phyloP scores from a whole-genome alignment of 306 rosid species.

The Hippophae gyantsensis region DNA sequence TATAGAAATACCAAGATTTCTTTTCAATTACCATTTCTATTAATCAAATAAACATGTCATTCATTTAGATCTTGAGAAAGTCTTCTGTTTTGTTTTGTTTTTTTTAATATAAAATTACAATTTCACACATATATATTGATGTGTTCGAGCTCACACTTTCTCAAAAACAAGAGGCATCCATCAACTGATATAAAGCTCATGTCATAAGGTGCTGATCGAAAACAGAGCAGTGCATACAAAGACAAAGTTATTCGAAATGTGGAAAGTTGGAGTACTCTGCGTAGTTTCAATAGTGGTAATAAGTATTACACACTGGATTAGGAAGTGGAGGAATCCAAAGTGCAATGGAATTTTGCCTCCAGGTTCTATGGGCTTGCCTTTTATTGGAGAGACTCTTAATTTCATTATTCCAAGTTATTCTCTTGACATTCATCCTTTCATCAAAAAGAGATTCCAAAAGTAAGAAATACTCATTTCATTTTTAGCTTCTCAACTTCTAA shows the following conservation, averaged over 20 bases:
- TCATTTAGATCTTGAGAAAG: too few species aligned
- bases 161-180: not conserved
- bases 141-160: too few species aligned
- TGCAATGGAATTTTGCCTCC: conserved; percentile 29
- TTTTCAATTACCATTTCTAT: too few species aligned
- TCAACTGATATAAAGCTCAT: not conserved
- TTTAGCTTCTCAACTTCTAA: too few species aligned
- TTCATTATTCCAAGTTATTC: conserved; percentile 24
- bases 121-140: too few species aligned
- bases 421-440: conserved; percentile 32
- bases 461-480: not conserved
- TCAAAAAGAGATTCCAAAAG: conserved; percentile 32
- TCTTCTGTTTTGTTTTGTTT: too few species aligned
- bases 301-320: not conserved
- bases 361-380: conserved; percentile 35
- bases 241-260: too few species aligned
- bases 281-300: not conserved
- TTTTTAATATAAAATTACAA: too few species aligned
- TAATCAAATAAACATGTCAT: too few species aligned
- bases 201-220: too few species aligned
- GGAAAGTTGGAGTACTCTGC: not conserved
- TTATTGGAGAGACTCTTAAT: conserved; percentile 26
- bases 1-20: too few species aligned
- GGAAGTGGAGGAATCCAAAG: conserved; percentile 22
- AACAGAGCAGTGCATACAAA: too few species aligned